Conservation (phyloP, 208 protist genomes). For the Acanthamoeba lenticulata region DNA sequence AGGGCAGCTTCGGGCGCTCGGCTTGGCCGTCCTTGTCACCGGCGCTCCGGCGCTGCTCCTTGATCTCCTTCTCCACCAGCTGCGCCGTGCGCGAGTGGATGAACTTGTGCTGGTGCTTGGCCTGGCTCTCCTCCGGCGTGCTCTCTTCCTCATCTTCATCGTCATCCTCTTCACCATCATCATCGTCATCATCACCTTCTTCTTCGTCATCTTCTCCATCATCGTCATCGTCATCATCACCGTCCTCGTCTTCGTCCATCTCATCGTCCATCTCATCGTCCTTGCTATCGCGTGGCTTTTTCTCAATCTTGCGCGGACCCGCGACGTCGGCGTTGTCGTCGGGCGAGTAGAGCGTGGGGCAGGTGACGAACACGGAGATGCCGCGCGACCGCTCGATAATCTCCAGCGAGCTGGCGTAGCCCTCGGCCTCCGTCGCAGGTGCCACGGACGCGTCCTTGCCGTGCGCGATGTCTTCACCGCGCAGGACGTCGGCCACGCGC, state of each 20-base stretch:
- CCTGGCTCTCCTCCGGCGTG: not conserved
- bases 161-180: not conserved
- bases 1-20: not conserved
- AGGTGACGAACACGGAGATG: not conserved
- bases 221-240: not conserved
- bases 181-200: not conserved
- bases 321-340: not conserved
- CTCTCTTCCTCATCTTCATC: not conserved
- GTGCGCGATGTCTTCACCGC: not conserved
- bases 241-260: not conserved
- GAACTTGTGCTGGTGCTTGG: slow-evolving; percentile 39
- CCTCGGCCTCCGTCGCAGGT: not conserved
- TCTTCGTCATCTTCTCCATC: not conserved
- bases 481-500: not conserved
- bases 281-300: not conserved
- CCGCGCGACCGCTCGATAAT: not conserved
- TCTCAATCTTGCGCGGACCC: not conserved
- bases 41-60: not conserved
- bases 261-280: not conserved
- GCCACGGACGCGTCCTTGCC: not conserved
- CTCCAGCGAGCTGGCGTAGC: not conserved
- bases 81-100: slow-evolving; percentile 16
- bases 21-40: not conserved
- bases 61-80: not conserved
- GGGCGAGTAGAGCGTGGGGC: not conserved